phyloP scores from a whole-genome alignment of 2,329 filamentous ascomycete species.

The Cryphonectria parasitica region DNA sequence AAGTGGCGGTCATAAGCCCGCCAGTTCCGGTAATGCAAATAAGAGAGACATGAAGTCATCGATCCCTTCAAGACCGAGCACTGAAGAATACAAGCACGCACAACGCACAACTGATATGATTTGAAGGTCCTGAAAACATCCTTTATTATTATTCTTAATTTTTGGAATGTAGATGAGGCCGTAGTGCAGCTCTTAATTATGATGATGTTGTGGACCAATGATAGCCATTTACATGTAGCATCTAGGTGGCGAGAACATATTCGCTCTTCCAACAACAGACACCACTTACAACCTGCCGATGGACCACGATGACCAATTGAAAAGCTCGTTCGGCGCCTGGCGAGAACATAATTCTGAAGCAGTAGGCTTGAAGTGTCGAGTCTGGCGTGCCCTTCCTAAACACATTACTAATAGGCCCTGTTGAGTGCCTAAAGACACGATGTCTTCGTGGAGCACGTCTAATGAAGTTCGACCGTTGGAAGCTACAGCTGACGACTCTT shows the following conservation, averaged over 20 bases:
- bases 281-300: neutral
- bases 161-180: neutral
- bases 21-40: neutral
- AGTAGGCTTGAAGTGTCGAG: neutral
- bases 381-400: neutral
- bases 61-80: neutral
- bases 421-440: neutral
- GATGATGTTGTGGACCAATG: neutral
- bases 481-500: no score
- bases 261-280: neutral
- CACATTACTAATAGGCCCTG: neutral
- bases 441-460: neutral
- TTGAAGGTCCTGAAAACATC: neutral
- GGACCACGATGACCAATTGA: neutral
- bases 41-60: neutral
- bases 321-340: neutral
- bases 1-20: neutral
- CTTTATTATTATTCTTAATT: no score
- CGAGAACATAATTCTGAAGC: neutral
- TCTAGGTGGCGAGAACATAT: neutral
- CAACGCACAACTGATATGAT: neutral
- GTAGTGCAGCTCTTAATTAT: neutral
- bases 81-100: neutral
- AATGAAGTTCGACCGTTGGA: neutral
- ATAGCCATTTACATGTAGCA: neutral